Base-by-base conservation (phyloP, 805 yeast genomes). In the Candida boleticola region DNA sequence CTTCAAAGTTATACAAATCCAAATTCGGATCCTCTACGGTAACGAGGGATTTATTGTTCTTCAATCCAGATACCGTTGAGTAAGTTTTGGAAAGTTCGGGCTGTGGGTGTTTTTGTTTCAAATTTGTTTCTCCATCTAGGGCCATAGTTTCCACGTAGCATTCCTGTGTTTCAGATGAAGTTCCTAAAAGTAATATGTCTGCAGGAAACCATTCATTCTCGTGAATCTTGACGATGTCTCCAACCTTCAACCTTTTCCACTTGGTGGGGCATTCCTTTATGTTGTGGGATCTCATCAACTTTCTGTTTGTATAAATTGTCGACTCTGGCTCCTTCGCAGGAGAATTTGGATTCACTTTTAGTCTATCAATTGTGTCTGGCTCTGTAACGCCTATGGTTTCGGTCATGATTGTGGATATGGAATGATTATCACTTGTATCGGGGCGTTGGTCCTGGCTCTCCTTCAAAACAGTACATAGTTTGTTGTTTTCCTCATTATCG, bases 121-220 rank as follows among this genome's bases (percentile, higher is more conserved):
- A 70, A 57, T 89, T 92, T 0, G 98, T 93, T 62, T 93, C 99
- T 39, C 99, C 99, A 63, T 93, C 99, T 37, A 93, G 71, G 1
- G 96, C 99, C 92, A 92, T 89, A 1, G 99, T 93, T 61, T 93
- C 99, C 16, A 90, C 81, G 49, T 79, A 87, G 1, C 87, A 77
- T 41, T 74, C 78, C 29, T 76, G 74, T 43, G 82, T 77, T 30
- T 84, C 89, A 36, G 75, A 76, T 29, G 80, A 79, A 2, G 89
- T 79, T 1, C 90, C 76, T 32, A 93, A 57, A 2, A 93, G 53
- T 2, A 93, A 58, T 2, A 93, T 56, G 65, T 93, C 99, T 0
- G 97, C 97, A 0, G 99, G 99, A 4, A 92, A 76, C 85, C 96
- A 86, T 46, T 93, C 98, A 63, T 89, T 88, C 49, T 82, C 85